Percentiles rank a stretch among this genome's conserved stretches.
Evolutionary conservation across 345 rosid genomes (phyloP).

Genomic region (Combretum micranthum): DNA sequence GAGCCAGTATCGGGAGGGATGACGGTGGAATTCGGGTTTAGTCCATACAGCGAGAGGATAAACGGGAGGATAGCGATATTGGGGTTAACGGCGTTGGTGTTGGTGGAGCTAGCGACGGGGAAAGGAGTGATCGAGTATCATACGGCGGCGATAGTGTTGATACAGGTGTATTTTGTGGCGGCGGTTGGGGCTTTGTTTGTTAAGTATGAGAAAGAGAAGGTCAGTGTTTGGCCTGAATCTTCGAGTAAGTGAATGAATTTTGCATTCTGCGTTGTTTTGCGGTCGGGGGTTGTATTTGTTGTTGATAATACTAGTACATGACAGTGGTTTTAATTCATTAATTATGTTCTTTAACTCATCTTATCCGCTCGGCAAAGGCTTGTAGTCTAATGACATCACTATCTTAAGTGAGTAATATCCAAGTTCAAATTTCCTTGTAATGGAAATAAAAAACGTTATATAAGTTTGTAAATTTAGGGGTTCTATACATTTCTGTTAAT

Average conservation of each 20-base stretch:
- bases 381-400: no score
- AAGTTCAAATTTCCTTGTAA: no score
- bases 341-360: no score
- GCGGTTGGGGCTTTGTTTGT: slow-evolving; percentile 56
- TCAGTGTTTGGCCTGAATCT: slow-evolving; percentile 65
- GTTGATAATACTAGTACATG: no score
- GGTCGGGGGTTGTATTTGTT: no score
- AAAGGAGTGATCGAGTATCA: slow-evolving; percentile 73
- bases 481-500: no score
- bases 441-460: no score
- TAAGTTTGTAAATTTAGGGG: no score
- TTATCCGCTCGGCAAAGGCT: no score
- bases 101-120: slow-evolving; percentile 90
- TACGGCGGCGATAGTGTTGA: slow-evolving; percentile 58
- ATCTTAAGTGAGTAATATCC: no score
- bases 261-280: no score
- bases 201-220: slow-evolving; percentile 71
- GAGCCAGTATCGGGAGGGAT: slow-evolving; percentile 58
- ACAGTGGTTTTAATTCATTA: no score
- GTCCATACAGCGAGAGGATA: slow-evolving; percentile 56
- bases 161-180: slow-evolving; percentile 68
- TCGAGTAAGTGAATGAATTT: slow-evolving; percentile 2
- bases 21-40: slow-evolving; percentile 81
- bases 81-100: slow-evolving; percentile 63
- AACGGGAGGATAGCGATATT: slow-evolving; percentile 71